Evolutionary conservation across 257 asterid genomes (phyloP).

Genomic region (Dorcoceras hygrometricum): DNA sequence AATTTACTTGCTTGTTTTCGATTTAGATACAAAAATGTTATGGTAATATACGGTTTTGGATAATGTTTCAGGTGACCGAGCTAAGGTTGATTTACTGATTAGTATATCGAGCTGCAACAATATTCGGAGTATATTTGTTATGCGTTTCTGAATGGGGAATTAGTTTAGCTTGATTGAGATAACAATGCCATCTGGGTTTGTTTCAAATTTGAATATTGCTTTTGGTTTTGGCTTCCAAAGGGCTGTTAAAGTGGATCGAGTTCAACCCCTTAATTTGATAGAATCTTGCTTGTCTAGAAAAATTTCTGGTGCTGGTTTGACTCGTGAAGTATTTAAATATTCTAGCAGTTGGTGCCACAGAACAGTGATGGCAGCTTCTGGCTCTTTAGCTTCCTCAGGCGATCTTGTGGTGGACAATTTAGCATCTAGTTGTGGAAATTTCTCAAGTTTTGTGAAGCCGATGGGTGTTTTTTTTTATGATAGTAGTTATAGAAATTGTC

Average conservation of each 20-base stretch:
- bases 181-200: constrained; percentile 52
- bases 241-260: constrained; percentile 39
- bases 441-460: constrained; percentile 48
- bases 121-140: constrained; percentile 9
- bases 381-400: constrained; percentile 47
- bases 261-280: constrained; percentile 26
- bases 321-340: constrained; percentile 16
- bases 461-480: constrained; percentile 38
- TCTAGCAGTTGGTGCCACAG: constrained; percentile 7
- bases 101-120: not conserved
- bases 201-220: constrained; percentile 44
- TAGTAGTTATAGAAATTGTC: constrained; percentile 36
- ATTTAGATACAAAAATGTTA: not conserved
- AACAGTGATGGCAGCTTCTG: constrained; percentile 52
- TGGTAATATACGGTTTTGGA: not conserved
- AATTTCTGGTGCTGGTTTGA: constrained; percentile 4
- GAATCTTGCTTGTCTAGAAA: constrained; percentile 29
- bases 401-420: constrained; percentile 54
- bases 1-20: not conserved
- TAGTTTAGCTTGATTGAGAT: constrained; percentile 24
- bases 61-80: constrained; percentile 21
- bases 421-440: constrained; percentile 43
- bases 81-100: constrained; percentile 11
- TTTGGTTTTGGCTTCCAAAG: constrained; percentile 39
- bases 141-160: constrained; percentile 17